A percentile compares a stretch with the other conserved stretches of the same genome.
Conservation (phyloP, 768 basidiomycete genomes). For the Kwoniella newhampshirensis region DNA sequence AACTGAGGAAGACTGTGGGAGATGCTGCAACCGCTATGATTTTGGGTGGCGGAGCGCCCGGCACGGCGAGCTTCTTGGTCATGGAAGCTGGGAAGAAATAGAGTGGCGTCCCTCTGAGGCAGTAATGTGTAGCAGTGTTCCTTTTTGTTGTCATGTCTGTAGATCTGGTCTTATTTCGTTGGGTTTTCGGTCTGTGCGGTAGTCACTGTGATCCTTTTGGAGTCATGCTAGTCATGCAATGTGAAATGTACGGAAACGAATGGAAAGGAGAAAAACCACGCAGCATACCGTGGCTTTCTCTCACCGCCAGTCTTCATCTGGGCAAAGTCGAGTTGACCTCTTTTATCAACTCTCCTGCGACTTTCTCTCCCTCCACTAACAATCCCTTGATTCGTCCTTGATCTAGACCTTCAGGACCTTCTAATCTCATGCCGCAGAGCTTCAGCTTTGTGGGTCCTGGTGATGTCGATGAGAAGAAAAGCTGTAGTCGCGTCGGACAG, state of each 20-base stretch:
- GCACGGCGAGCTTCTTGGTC: slow-evolving; percentile 50
- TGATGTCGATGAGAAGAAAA: slow-evolving; percentile 35
- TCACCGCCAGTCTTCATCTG: slow-evolving; percentile 1
- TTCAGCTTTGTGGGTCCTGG: slow-evolving; percentile 6
- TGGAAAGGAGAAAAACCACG: no score
- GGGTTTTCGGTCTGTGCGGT: no score
- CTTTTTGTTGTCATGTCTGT: background rate
- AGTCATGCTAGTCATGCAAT: no score
- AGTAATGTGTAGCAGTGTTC: background rate
- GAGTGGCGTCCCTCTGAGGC: background rate
- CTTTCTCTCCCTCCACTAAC: slow-evolving; percentile 16
- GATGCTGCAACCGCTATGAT: slow-evolving; percentile 79
- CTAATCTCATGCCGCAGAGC: slow-evolving; percentile 47
- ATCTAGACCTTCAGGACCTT: slow-evolving; percentile 45
- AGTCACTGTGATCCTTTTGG: no score
- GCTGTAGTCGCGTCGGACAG: slow-evolving; percentile 47
- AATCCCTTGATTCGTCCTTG: slow-evolving; percentile 33
- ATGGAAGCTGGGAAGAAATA: slow-evolving; percentile 47
- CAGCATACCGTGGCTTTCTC: no score
- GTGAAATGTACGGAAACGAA: no score
- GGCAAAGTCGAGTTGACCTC: slow-evolving; percentile 17
- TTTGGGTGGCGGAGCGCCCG: slow-evolving; percentile 55
- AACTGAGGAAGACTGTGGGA: slow-evolving; percentile 79
- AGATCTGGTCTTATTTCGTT: background rate
- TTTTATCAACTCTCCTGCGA: slow-evolving; percentile 11